Conservation (phyloP, 257 asterid genomes). For the Striga asiatica region DNA sequence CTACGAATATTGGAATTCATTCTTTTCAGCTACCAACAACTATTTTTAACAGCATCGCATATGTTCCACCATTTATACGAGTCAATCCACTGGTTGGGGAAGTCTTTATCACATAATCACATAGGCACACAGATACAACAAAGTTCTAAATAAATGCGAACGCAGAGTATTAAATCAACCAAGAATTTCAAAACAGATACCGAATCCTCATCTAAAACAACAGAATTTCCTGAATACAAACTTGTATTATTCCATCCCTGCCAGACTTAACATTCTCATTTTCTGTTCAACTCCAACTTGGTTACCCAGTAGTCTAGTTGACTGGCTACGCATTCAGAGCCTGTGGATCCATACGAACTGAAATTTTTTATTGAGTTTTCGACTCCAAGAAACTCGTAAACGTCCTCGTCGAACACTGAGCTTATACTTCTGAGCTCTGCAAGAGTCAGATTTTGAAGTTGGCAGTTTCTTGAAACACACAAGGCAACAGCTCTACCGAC, state of each 20-base stretch:
- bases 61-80: no score
- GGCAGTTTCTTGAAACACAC: slow-evolving; percentile 54
- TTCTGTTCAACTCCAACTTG: slow-evolving; percentile 35
- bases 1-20: no score
- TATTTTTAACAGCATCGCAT: no score
- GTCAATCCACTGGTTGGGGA: no score
- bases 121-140: no score
- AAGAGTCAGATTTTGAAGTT: slow-evolving; percentile 59
- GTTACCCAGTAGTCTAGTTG: slow-evolving; percentile 70
- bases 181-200: no score
- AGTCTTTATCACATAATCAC: no score
- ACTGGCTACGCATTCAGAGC: slow-evolving; percentile 75
- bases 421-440: slow-evolving; percentile 51
- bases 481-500: slow-evolving; percentile 82
- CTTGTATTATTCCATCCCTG: not conserved
- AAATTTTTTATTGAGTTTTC: slow-evolving; percentile 75
- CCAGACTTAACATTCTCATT: not conserved
- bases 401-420: slow-evolving; percentile 61
- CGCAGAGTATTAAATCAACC: no score
- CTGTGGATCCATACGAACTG: slow-evolving; percentile 94
- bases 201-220: no score
- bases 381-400: slow-evolving; percentile 71
- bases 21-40: no score
- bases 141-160: no score
- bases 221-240: no score